phyloP scores from a whole-genome alignment of 140 eudicot genomes.

The Bidens hawaiensis region DNA sequence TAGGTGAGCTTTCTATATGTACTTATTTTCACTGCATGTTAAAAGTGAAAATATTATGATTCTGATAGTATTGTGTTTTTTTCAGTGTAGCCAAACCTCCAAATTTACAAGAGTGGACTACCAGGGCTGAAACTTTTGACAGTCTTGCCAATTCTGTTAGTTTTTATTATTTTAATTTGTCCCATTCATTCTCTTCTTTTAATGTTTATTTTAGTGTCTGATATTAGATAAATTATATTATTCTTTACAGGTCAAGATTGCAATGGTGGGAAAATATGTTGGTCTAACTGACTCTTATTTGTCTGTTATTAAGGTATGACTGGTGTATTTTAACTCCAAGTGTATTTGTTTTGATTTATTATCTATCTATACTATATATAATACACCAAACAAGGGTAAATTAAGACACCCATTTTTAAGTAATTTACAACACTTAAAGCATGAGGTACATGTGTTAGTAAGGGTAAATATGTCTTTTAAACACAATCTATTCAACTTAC shows the following conservation, averaged over 20 bases:
- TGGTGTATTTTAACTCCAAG: constrained; percentile 1
- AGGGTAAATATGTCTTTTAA: too few relatives aligned
- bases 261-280: constrained; percentile 96
- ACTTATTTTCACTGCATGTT: not conserved
- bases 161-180: too few relatives aligned
- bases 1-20: constrained; percentile 40
- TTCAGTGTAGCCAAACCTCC: constrained; percentile 80
- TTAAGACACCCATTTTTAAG: too few relatives aligned
- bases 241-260: constrained; percentile 69
- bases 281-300: constrained; percentile 84
- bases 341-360: constrained; percentile 1
- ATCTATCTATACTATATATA: too few relatives aligned
- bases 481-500: too few relatives aligned
- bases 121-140: constrained; percentile 83
- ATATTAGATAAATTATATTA: not conserved
- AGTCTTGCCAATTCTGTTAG: constrained; percentile 74
- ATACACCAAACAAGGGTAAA: too few relatives aligned
- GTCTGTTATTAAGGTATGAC: constrained; percentile 78
- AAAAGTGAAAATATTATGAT: not conserved
- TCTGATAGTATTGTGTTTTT: constrained; percentile 23
- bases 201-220: not conserved
- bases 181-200: constrained; percentile 1
- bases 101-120: constrained; percentile 83
- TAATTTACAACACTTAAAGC: too few relatives aligned
- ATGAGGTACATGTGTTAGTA: too few relatives aligned